phyloP scores from a whole-genome alignment of 2,329 filamentous ascomycete species.

The Ophiostoma populinum region DNA sequence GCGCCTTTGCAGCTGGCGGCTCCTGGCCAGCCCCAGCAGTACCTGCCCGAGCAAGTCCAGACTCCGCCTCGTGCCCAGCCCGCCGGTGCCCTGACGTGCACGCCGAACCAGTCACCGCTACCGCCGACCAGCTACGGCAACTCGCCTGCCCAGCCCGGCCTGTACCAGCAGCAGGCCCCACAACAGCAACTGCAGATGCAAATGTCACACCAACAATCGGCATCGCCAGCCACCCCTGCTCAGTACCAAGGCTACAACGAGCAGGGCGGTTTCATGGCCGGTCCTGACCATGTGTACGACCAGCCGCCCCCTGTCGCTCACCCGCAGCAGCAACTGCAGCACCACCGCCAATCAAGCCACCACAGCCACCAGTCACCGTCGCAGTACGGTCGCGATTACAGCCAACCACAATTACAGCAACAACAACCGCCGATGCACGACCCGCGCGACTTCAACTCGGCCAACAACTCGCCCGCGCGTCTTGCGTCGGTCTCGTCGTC shows the following conservation, averaged over 20 bases:
- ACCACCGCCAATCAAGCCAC: no score
- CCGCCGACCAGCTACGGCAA: constrained; percentile 4
- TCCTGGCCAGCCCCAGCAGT: constrained; percentile 21
- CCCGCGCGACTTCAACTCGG: constrained; percentile 16
- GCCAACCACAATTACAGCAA: constrained; percentile 15
- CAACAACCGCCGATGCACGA: no score
- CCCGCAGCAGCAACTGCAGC: constrained; percentile 4
- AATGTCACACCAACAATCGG: neutral
- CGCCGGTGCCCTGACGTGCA: constrained; percentile 22
- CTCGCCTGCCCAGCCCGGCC: constrained; percentile 1
- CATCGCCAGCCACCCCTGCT: neutral
- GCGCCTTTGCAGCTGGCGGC: neutral
- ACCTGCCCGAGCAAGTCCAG: constrained; percentile 15
- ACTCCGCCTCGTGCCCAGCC: constrained; percentile 23
- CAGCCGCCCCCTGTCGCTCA: constrained; percentile 19
- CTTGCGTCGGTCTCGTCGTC: neutral
- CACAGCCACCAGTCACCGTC: no score
- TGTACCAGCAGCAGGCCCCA: constrained; percentile 3
- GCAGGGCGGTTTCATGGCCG: constrained; percentile 3
- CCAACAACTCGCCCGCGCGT: neutral
- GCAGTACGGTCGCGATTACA: no score
- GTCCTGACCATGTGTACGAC: constrained; percentile 29
- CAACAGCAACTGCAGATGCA: constrained; percentile 1
- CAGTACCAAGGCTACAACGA: constrained; percentile 6
- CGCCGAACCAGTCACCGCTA: constrained; percentile 25